A percentile compares a stretch with the other conserved stretches of the same genome.
phyloP scores from a whole-genome alignment of 2,329 filamentous ascomycete species.

The Claviceps sp. region DNA sequence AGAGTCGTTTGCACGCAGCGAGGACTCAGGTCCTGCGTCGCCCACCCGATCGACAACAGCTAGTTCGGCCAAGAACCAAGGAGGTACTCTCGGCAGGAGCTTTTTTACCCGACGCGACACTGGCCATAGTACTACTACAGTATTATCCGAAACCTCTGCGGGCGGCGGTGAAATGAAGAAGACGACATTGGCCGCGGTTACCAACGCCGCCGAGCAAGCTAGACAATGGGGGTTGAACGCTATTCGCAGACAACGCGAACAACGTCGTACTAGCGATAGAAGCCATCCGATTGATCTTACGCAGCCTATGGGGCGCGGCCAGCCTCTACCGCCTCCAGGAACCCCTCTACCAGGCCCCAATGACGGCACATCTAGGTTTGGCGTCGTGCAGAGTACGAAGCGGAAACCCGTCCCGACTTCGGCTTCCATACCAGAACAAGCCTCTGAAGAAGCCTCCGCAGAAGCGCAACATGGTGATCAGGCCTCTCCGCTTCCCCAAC shows the following conservation, averaged over 20 bases:
- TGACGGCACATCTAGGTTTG: slow-evolving; percentile 44
- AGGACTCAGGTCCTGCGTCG: slow-evolving; percentile 13
- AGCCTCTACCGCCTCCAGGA: slow-evolving; percentile 69
- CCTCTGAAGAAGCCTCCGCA: slow-evolving; percentile 8
- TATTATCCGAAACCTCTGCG: slow-evolving; percentile 23
- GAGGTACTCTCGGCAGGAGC: slow-evolving; percentile 24
- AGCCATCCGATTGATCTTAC: slow-evolving; percentile 29
- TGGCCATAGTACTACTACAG: slow-evolving; percentile 16
- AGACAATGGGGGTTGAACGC: slow-evolving; percentile 48
- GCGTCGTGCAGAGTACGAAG: slow-evolving; percentile 44
- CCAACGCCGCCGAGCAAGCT: slow-evolving; percentile 40
- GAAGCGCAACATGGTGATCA: slow-evolving; percentile 15
- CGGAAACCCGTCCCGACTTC: slow-evolving; percentile 51
- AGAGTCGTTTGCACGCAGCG: slow-evolving; percentile 15
- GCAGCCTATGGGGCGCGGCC: slow-evolving; percentile 70
- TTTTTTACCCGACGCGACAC: slow-evolving; percentile 28
- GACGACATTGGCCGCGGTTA: slow-evolving; percentile 39
- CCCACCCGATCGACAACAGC: slow-evolving; percentile 19
- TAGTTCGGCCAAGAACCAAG: slow-evolving; percentile 27
- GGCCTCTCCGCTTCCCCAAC: slow-evolving; percentile 36
- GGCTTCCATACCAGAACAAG: slow-evolving; percentile 18
- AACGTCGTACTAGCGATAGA: slow-evolving; percentile 20
- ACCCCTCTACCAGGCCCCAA: slow-evolving; percentile 58
- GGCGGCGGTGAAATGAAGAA: slow-evolving; percentile 28
- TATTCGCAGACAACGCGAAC: slow-evolving; percentile 36